Conservation (phyloP, 768 basidiomycete species). For the Galerina sulciceps region DNA sequence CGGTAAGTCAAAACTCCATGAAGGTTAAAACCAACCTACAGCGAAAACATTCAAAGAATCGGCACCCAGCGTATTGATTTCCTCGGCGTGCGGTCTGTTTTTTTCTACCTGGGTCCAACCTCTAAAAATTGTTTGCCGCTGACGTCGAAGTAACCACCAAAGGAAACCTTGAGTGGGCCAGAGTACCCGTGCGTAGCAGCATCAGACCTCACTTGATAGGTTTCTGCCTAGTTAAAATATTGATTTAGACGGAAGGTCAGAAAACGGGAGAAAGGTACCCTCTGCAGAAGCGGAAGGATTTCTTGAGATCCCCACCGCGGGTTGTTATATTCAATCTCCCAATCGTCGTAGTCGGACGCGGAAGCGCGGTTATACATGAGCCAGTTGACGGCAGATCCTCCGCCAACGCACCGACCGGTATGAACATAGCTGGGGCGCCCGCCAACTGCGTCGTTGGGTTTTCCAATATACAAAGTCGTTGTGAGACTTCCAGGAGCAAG, state of each 20-base stretch:
- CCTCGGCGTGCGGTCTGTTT: not conserved
- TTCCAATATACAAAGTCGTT: constrained; percentile 45
- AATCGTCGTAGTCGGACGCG: constrained; percentile 67
- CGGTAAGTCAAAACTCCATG: too few relatives aligned
- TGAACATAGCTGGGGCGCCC: constrained; percentile 49
- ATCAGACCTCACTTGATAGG: not conserved
- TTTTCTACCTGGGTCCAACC: constrained; percentile 1
- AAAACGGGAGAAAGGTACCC: constrained; percentile 36
- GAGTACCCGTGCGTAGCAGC: constrained; percentile 10
- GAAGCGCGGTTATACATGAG: constrained; percentile 62
- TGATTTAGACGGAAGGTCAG: too few relatives aligned
- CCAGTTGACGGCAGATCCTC: constrained; percentile 66
- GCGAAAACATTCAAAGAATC: constrained; percentile 8
- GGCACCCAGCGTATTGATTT: not conserved
- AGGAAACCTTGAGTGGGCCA: constrained; percentile 43
- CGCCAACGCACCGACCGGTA: constrained; percentile 56
- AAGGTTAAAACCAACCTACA: not conserved
- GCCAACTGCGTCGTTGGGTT: constrained; percentile 38
- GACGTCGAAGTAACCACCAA: constrained; percentile 51
- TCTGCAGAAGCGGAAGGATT: constrained; percentile 58
- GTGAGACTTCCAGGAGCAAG: constrained; percentile 39
- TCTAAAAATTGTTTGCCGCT: constrained; percentile 24
- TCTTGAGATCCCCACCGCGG: constrained; percentile 61
- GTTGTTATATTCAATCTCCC: constrained; percentile 53
- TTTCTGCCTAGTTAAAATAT: too few relatives aligned